Evolutionary conservation across 164 flowering plant genomes (phyloP).

Genomic region (Berberis vulgaris): DNA sequence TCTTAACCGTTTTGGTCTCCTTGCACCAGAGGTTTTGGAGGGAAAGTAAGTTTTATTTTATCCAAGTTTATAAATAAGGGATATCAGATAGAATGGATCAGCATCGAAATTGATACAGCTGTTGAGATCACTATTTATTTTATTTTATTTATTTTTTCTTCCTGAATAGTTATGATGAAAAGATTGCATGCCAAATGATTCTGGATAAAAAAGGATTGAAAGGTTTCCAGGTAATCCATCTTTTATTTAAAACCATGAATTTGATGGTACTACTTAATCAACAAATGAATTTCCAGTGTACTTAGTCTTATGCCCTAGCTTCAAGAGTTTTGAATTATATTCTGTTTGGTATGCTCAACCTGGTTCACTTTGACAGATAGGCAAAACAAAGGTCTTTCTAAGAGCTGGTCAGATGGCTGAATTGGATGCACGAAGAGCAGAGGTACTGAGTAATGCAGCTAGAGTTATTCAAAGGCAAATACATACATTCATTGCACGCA

Average conservation of each 20-base stretch:
- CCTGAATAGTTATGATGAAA: slow-evolving; percentile 69
- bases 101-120: neutral
- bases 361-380: slow-evolving; percentile 51
- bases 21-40: slow-evolving; percentile 88
- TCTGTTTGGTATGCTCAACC: neutral
- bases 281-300: neutral
- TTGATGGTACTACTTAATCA: neutral
- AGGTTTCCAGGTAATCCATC: slow-evolving; percentile 71
- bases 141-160: neutral
- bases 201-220: slow-evolving; percentile 74
- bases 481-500: slow-evolving; percentile 86
- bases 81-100: neutral
- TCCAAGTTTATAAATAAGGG: no score
- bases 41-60: slow-evolving; percentile 59
- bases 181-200: slow-evolving; percentile 83
- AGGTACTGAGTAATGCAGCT: slow-evolving; percentile 92
- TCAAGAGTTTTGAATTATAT: neutral
- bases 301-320: neutral
- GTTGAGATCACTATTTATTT: neutral
- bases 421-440: slow-evolving; percentile 89
- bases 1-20: slow-evolving; percentile 89
- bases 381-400: slow-evolving; percentile 88
- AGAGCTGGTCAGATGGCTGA: slow-evolving; percentile 99
- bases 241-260: neutral
- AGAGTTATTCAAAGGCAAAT: slow-evolving; percentile 78